Evolutionary conservation across 805 yeast species (phyloP).

Genomic region (Suhomyces vadensis): DNA sequence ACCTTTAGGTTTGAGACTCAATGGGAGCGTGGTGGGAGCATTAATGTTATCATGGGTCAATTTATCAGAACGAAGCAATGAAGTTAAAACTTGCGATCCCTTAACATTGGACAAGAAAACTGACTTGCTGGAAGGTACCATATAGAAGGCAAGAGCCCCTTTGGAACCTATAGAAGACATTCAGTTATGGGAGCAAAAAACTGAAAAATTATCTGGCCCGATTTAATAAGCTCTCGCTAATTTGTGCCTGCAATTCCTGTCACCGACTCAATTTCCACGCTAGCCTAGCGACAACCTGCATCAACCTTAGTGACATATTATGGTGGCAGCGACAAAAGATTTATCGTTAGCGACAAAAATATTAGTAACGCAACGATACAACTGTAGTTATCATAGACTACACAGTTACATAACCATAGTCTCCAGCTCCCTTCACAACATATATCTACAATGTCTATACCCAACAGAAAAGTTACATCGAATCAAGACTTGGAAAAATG

Average conservation of each 20-base stretch:
- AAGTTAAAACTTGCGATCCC: background rate
- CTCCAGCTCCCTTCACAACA: too few relatives aligned
- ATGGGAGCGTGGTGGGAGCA: constrained; percentile 33
- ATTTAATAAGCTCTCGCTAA: too few relatives aligned
- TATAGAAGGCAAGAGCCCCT: background rate
- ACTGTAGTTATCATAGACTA: too few relatives aligned
- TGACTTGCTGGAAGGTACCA: background rate
- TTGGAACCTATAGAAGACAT: background rate
- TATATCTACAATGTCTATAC: background rate
- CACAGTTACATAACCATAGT: too few relatives aligned
- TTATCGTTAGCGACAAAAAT: too few relatives aligned
- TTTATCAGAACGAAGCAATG: background rate
- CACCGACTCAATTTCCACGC: too few relatives aligned
- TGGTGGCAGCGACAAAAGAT: too few relatives aligned
- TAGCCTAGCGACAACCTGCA: too few relatives aligned
- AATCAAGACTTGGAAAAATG: constrained; percentile 64
- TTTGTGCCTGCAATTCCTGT: too few relatives aligned
- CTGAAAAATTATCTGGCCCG: too few relatives aligned
- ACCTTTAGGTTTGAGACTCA: constrained; percentile 25
- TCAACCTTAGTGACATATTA: too few relatives aligned
- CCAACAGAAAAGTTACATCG: constrained; percentile 47
- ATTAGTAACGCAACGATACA: too few relatives aligned
- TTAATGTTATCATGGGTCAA: constrained; percentile 19
- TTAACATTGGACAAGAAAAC: background rate
- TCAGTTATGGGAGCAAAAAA: background rate